Base-by-base conservation (phyloP, 768 basidiomycete species). In the Mycena vitilis region DNA sequence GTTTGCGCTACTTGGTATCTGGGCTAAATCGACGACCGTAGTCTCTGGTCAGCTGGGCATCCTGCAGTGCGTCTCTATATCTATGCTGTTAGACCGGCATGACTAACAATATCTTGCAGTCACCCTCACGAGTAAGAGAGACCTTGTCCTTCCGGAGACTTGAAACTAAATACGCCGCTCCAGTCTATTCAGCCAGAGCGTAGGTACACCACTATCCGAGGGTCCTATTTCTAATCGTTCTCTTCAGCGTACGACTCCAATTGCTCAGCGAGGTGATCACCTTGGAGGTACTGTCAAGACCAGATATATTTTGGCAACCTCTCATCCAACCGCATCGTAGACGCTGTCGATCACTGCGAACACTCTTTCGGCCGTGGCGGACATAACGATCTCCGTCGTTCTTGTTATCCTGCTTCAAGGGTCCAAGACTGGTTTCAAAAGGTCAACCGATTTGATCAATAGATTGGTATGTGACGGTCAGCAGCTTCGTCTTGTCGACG, bases 21-120 rank as follows among this genome's bases (percentile, higher is more conserved):
- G 1, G 1, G 36, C 13, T 57, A 36, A 68, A n/a, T 22, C 45
- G 36, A 10, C 36, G 37, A 49, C 37, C 6, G 2, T 34, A 69
- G 68, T 71, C 70, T 2, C 1, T 67, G 30, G 66, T 71, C 20
- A 68, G 70, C 66, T 71, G 70, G 70, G 37, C 66, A 59, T 64
- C 70, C 15, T 68, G 62, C 42, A 59, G 70, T 71, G 20, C 40
- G 65, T 64, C 30, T n/a, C 9, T 52, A 1, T 2, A 9, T 59
- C 25, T 53, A 6, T 34, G 10, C 15, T 11, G 10, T 47, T 12
- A 11, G 4, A 49, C 45, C 8, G 18, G 38, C 42, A 13, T 60
- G 30, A 42, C 38, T 5, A 63, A 10, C 11, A 15, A 57, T 7
- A 0, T 36, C 7, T 10, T 40, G 2, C 53, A 71, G 66, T 52